These are phyloP conservation scores for Haplosporangium gracile DNA, from an alignment of 192 early-diverging fungal genomes.

Conservation along the genomic window DNA sequence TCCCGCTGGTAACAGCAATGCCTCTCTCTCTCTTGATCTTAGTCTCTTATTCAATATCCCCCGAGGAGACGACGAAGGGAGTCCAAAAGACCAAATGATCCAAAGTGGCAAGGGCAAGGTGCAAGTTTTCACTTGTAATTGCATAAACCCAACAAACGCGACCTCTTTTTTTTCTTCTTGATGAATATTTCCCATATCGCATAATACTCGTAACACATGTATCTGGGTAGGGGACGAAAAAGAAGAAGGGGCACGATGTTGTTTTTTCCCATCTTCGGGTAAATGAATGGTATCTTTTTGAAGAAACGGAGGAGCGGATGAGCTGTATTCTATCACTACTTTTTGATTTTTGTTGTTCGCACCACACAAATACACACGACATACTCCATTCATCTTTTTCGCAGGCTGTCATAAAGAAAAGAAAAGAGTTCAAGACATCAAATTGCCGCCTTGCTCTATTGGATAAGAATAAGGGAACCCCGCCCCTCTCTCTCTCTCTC, in stretches of 20 bases:
- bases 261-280: background rate
- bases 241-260: background rate
- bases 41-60: background rate
- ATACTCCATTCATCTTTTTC: background rate
- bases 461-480: background rate
- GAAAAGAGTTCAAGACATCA: constrained; percentile 2
- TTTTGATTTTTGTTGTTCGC: no score
- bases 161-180: background rate
- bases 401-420: background rate
- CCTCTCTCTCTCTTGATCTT: background rate
- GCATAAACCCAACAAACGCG: constrained; percentile 7
- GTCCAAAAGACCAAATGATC: constrained; percentile 27
- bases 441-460: background rate
- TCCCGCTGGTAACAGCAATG: background rate
- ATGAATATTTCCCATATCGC: background rate
- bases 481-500: background rate
- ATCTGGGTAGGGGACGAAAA: background rate
- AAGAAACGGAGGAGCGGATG: background rate
- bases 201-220: background rate
- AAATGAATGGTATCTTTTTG: background rate
- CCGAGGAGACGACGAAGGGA: background rate
- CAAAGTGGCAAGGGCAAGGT: background rate
- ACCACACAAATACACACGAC: background rate
- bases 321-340: background rate
- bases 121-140: background rate